A percentile compares a stretch with the other conserved stretches of the same genome.
phyloP scores from a whole-genome alignment of 148 eudicot genomes.

The Hydrangea macrophylla region DNA sequence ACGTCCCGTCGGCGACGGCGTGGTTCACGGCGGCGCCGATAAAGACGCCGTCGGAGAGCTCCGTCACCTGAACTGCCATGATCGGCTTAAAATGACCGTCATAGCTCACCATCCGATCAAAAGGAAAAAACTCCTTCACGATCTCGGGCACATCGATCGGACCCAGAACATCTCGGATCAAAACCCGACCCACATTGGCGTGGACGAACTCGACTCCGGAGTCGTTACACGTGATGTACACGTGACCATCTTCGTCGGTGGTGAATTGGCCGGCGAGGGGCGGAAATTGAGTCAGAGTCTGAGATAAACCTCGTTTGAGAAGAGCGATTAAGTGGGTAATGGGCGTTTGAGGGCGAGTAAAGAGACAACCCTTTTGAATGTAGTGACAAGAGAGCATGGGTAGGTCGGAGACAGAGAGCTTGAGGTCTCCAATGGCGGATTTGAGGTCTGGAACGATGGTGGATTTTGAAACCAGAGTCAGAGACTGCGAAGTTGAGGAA shows the following conservation, averaged over 20 bases:
- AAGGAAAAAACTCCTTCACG: slow-evolving; percentile 47
- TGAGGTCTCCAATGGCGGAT: slow-evolving; percentile 36
- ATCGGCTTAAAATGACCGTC: slow-evolving; percentile 65
- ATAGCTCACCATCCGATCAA: slow-evolving; percentile 53
- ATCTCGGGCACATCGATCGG: slow-evolving; percentile 42
- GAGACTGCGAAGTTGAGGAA: slow-evolving; percentile 20
- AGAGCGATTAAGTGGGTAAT: slow-evolving; percentile 17
- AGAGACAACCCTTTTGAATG: slow-evolving; percentile 75
- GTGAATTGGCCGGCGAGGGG: slow-evolving; percentile 67
- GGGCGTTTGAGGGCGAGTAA: slow-evolving; percentile 32
- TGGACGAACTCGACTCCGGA: slow-evolving; percentile 54
- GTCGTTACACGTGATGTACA: slow-evolving; percentile 54
- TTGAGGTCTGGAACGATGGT: slow-evolving; percentile 36
- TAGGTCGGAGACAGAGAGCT: too few species aligned
- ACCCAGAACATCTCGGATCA: slow-evolving; percentile 36
- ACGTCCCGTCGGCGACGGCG: slow-evolving; percentile 77
- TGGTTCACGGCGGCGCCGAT: slow-evolving; percentile 70
- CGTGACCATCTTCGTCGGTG: slow-evolving; percentile 45
- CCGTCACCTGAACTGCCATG: slow-evolving; percentile 68
- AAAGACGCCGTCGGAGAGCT: slow-evolving; percentile 65
- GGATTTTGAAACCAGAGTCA: slow-evolving; percentile 39
- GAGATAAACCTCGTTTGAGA: slow-evolving; percentile 39
- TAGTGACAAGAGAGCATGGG: slow-evolving; percentile 86
- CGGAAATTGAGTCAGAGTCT: slow-evolving; percentile 53
- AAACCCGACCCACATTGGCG: slow-evolving; percentile 34